Evolutionary conservation across 2,329 filamentous ascomycete genomes (phyloP).

Genomic region (Penicillium sp.): DNA sequence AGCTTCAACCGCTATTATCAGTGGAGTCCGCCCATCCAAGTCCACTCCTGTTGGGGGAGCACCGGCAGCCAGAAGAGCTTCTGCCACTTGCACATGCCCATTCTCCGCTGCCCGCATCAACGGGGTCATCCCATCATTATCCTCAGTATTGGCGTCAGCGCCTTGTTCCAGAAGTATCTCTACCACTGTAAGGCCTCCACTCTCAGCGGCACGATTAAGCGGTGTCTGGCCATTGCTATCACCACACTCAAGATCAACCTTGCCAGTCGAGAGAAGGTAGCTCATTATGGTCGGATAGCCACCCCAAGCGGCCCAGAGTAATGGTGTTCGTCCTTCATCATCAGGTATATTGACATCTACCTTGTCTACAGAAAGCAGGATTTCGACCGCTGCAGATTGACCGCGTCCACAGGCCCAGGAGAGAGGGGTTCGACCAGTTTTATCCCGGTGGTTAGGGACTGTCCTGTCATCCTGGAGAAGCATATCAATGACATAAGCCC

Average conservation of each 20-base stretch:
- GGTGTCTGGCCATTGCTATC: slow-evolving; percentile 4
- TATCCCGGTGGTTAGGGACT: background rate
- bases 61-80: background rate
- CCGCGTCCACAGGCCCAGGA: slow-evolving; percentile 5
- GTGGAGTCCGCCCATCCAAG: background rate
- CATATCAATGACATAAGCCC: background rate
- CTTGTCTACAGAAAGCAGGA: background rate
- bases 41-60: background rate
- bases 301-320: slow-evolving; percentile 5
- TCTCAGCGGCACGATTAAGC: slow-evolving; percentile 4
- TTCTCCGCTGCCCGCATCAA: slow-evolving; percentile 1
- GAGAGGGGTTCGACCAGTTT: slow-evolving; percentile 5
- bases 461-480: slow-evolving; percentile 1
- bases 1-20: slow-evolving; percentile 7
- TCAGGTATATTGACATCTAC: slow-evolving; percentile 4
- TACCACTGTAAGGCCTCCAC: slow-evolving; percentile 2
- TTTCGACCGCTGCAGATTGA: background rate
- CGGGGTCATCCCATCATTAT: slow-evolving; percentile 6
- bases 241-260: slow-evolving; percentile 3
- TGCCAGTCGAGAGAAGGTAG: background rate
- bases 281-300: background rate
- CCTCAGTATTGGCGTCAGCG: slow-evolving; percentile 5
- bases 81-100: slow-evolving; percentile 5
- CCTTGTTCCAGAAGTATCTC: slow-evolving; percentile 1
- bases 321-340: slow-evolving; percentile 5